These are phyloP conservation scores for Fagus sylvatica DNA, from an alignment of 306 rosid genomes.

Conservation along the genomic window DNA sequence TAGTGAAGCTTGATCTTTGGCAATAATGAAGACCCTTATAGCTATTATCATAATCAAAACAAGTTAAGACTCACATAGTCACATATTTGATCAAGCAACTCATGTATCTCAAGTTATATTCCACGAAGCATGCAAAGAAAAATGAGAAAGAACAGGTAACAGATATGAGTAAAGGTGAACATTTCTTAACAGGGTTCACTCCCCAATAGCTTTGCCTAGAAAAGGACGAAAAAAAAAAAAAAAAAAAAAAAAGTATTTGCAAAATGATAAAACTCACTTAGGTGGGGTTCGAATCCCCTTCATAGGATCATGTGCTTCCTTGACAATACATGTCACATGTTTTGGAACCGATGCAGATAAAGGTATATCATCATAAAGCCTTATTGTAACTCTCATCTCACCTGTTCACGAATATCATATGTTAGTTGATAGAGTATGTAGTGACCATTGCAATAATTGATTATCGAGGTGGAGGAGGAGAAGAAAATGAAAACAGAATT, in stretches of 20 bases:
- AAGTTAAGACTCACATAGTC: neutral
- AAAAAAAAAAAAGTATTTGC: neutral
- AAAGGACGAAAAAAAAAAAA: conserved; percentile 7
- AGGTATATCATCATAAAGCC: conserved; percentile 74
- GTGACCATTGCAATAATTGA: conserved; percentile 16
- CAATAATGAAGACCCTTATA: too few species aligned
- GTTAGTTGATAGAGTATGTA: conserved; percentile 23
- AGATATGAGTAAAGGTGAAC: neutral
- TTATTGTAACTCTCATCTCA: conserved; percentile 82
- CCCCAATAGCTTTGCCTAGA: neutral
- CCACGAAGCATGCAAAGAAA: conserved; percentile 19
- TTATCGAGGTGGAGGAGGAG: neutral
- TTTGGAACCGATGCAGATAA: conserved; percentile 88
- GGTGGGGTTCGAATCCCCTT: conserved; percentile 71
- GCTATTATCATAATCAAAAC: conserved; percentile 1
- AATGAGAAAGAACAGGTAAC: neutral
- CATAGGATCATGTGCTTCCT: conserved; percentile 58
- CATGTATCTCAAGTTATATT: neutral
- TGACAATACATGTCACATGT: conserved; percentile 75
- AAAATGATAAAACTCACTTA: conserved; percentile 42
- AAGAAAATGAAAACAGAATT: neutral
- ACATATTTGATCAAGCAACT: conserved; percentile 12
- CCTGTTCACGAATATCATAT: conserved; percentile 45
- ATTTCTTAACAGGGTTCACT: neutral
- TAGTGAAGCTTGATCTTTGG: too few species aligned